phyloP scores from a whole-genome alignment of 768 basidiomycete genomes.

The Epithele typhae region DNA sequence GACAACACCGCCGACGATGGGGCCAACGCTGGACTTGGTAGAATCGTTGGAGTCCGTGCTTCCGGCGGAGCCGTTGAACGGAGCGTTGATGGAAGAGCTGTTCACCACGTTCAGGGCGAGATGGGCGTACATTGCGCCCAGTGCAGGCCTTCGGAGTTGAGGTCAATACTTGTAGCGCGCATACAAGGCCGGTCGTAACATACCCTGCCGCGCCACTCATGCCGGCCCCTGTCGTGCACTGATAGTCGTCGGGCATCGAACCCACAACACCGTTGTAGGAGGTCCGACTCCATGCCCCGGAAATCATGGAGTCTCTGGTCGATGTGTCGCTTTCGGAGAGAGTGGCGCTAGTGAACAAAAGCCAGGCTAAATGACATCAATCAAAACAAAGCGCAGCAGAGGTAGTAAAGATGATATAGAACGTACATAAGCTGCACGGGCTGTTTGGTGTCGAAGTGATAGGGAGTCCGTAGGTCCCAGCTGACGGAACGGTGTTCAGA shows the following conservation, averaged over 20 bases:
- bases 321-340: constrained; percentile 5
- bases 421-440: neutral
- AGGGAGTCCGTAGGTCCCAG: neutral
- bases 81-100: too few species aligned
- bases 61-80: too few species aligned
- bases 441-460: constrained; percentile 5
- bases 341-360: constrained; percentile 10
- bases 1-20: constrained; percentile 11
- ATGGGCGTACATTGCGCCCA: constrained; percentile 11
- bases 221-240: neutral
- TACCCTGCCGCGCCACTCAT: constrained; percentile 5
- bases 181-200: neutral
- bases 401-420: too few species aligned
- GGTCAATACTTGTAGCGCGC: neutral
- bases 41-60: too few species aligned
- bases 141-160: constrained; percentile 4
- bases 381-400: neutral
- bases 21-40: neutral
- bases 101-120: constrained; percentile 6
- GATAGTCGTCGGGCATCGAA: constrained; percentile 6
- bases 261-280: constrained; percentile 3
- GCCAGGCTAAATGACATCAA: constrained; percentile 8
- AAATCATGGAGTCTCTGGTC: constrained; percentile 7
- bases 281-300: constrained; percentile 1
- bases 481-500: neutral